These are phyloP conservation scores for Ulmus americana DNA, from an alignment of 331 rosid genomes.

Conservation along the genomic window DNA sequence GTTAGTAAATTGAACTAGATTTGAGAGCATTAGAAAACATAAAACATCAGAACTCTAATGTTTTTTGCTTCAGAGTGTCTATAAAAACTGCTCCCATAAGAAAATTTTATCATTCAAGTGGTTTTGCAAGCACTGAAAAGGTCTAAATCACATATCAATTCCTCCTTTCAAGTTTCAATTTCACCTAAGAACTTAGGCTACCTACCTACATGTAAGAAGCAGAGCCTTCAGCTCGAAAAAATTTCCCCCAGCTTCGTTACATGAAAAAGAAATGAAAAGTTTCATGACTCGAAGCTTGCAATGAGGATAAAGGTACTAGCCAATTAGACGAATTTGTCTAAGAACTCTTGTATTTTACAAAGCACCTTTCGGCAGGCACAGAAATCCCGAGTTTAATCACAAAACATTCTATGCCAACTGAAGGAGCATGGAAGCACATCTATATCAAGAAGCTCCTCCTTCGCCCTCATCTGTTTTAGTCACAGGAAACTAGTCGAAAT, in stretches of 20 bases:
- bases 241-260: not conserved
- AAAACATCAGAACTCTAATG: not conserved
- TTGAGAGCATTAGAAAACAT: not conserved
- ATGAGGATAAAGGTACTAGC: constrained; percentile 10
- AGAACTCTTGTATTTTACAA: constrained; percentile 9
- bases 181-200: not conserved
- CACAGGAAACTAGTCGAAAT: constrained; percentile 2
- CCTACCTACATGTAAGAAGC: not conserved
- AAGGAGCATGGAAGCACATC: constrained; percentile 12
- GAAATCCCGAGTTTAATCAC: constrained; percentile 15
- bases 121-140: not conserved
- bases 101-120: not conserved
- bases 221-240: constrained; percentile 9
- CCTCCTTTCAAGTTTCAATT: not conserved
- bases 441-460: constrained; percentile 10
- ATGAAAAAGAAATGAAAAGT: constrained; percentile 1
- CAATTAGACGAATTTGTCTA: constrained; percentile 12
- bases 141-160: not conserved
- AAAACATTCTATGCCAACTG: constrained; percentile 4
- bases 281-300: not conserved
- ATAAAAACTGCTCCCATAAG: not conserved
- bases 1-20: not conserved
- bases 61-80: not conserved
- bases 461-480: constrained; percentile 13
- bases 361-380: constrained; percentile 6